Base-by-base conservation (phyloP, 768 basidiomycete genomes). In the Cystofilobasidium macerans region DNA sequence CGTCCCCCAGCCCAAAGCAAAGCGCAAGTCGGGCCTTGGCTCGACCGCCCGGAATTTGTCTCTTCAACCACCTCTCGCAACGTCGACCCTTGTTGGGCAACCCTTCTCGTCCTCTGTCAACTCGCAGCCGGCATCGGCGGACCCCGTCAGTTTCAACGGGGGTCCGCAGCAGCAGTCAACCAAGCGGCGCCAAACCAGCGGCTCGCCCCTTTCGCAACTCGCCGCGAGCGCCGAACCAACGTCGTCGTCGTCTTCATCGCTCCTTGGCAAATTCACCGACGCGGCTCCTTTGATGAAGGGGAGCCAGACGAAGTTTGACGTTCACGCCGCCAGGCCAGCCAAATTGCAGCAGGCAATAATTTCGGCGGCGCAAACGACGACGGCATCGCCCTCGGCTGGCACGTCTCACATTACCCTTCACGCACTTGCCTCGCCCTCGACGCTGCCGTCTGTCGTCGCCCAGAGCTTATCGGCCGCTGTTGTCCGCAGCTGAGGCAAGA, bases 181-280 rank as follows among this genome's bases (percentile, higher is more conserved):
- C 26, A 54, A 54, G 51, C 28, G 32, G 51, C 51, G 51, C 6
- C 51, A 30, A 20, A 54, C 51, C 3, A 30, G 28, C 51, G 32
- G 32, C 51, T 54, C 51, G 28, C 51, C 51, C 28, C 51, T 54
- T 5, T 54, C 51, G 51, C 51, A 54, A n/a, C 45, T 47, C 45
- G 45, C 45, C 45, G 45, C 45, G 22, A 42, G 7, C 42, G 42
- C 16, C 42, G 22, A 20, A 13, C 14, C 38, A 16, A 40, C 38
- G 38, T n/a, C n/a, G n/a, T n/a, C n/a, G n/a, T n/a, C n/a, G n/a
- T n/a, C n/a, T n/a, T n/a, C n/a, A n/a, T n/a, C n/a, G n/a, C n/a
- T n/a, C n/a, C n/a, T n/a, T n/a, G n/a, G n/a, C n/a, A n/a, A n/a
- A n/a, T n/a, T n/a, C n/a, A n/a, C n/a, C n/a, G n/a, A n/a, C n/a